Evolutionary conservation across 2,329 filamentous ascomycete species (phyloP).

Genomic region (Blastomyces emzantsi): DNA sequence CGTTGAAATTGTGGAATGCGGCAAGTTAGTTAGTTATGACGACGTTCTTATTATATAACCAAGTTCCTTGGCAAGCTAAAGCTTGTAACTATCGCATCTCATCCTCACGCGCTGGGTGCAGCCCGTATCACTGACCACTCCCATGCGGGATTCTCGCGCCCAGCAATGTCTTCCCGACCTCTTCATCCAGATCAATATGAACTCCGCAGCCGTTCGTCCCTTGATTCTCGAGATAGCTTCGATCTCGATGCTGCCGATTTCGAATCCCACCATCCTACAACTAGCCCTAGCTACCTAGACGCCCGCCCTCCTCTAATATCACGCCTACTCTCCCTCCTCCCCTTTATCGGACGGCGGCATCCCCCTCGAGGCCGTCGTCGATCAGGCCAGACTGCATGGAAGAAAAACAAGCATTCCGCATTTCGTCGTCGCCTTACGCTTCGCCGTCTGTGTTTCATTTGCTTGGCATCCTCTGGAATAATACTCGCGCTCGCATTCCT

Average conservation of each 20-base stretch:
- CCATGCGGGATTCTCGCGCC: neutral
- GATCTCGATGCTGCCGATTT: slow-evolving; percentile 37
- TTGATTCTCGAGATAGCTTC: slow-evolving; percentile 34
- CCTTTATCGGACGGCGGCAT: neutral
- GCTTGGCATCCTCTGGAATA: slow-evolving; percentile 22
- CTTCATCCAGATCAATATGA: slow-evolving; percentile 37
- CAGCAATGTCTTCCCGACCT: slow-evolving; percentile 36
- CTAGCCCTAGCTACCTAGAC: slow-evolving; percentile 21
- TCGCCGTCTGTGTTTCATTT: slow-evolving; percentile 27
- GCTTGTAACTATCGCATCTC: neutral
- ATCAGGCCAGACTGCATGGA: slow-evolving; percentile 5
- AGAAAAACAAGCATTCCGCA: neutral
- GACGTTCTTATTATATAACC: no score
- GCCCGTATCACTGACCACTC: neutral
- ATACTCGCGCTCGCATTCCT: slow-evolving; percentile 32
- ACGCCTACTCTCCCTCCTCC: slow-evolving; percentile 1
- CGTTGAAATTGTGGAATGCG: no score
- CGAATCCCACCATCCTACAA: slow-evolving; percentile 30
- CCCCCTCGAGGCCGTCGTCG: neutral
- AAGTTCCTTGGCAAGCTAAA: neutral
- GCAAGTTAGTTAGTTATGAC: no score
- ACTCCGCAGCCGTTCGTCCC: slow-evolving; percentile 31
- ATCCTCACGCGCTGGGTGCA: neutral
- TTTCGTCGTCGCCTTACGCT: slow-evolving; percentile 21
- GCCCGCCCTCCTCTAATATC: slow-evolving; percentile 20